phyloP scores from a whole-genome alignment of 257 asterid genomes.

The Gardenia jasminoides region DNA sequence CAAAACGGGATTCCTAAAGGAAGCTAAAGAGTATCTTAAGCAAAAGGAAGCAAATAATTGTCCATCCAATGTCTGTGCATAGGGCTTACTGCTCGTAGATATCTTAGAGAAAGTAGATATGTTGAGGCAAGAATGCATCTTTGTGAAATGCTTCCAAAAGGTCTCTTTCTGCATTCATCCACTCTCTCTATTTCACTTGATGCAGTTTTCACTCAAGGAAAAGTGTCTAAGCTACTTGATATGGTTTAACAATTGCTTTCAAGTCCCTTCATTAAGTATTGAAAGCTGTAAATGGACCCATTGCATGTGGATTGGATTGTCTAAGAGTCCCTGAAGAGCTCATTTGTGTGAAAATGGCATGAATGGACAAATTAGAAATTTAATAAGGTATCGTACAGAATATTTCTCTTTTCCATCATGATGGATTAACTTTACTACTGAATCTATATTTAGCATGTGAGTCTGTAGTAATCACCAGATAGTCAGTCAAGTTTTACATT shows the following conservation, averaged over 20 bases:
- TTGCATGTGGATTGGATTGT: background rate
- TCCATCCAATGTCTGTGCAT: background rate
- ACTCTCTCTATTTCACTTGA: background rate
- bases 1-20: slow-evolving; percentile 13
- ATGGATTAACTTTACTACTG: background rate
- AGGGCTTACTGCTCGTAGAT: background rate
- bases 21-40: slow-evolving; percentile 10
- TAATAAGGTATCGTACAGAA: background rate
- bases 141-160: background rate
- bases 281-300: background rate
- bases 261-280: no score
- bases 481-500: no score
- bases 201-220: background rate
- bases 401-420: no score
- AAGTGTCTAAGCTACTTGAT: background rate
- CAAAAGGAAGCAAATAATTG: background rate
- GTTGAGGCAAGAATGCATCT: slow-evolving; percentile 1
- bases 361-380: background rate
- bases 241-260: background rate
- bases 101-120: background rate
- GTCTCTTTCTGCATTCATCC: background rate
- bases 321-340: background rate
- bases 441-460: no score
- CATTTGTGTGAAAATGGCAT: background rate
- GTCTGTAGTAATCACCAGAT: no score